Conservation (phyloP, 305 asterid species). For the Fraxinus angustifolia region DNA sequence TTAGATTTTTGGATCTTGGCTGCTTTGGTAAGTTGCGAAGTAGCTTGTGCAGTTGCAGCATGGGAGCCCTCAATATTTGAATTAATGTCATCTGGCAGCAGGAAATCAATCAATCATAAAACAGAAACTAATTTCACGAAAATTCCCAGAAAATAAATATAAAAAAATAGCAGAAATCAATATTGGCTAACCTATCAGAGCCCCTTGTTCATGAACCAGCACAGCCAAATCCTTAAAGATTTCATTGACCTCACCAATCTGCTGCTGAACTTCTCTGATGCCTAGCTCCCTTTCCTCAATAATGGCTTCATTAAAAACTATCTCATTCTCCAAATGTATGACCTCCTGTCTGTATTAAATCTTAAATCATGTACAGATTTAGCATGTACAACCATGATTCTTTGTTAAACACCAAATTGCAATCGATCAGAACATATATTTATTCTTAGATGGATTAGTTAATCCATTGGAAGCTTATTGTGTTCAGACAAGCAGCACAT, state of each 20-base stretch:
- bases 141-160: not conserved
- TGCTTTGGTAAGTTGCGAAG: constrained; percentile 45
- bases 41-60: constrained; percentile 39
- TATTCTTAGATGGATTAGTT: not conserved
- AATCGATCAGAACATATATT: not conserved
- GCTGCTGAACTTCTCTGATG: constrained; percentile 58
- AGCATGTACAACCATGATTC: not conserved
- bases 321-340: constrained; percentile 46
- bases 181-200: constrained; percentile 47
- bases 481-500: not conserved
- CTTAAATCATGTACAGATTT: constrained; percentile 2
- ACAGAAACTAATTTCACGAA: not conserved
- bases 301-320: constrained; percentile 52
- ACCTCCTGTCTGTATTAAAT: constrained; percentile 46
- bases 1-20: constrained; percentile 42
- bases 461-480: not conserved
- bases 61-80: constrained; percentile 42
- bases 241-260: constrained; percentile 62
- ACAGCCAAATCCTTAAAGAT: constrained; percentile 61
- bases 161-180: not conserved
- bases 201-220: constrained; percentile 61
- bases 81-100: constrained; percentile 38
- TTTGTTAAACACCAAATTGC: not conserved
- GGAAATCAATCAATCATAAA: constrained; percentile 3
- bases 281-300: constrained; percentile 70